Conservation (phyloP, 768 basidiomycete genomes). For the Hypholoma fasciculare region DNA sequence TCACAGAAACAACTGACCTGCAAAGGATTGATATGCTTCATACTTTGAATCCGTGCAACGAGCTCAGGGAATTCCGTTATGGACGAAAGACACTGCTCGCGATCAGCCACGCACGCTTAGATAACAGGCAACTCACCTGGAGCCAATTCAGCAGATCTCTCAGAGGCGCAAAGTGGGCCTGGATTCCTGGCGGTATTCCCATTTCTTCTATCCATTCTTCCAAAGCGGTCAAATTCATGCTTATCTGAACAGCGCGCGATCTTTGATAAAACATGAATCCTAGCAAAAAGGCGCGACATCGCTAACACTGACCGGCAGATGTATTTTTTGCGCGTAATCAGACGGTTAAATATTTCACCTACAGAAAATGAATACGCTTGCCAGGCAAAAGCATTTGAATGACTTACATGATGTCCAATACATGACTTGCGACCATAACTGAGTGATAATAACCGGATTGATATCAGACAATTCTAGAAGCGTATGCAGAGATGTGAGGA, state of each 20-base stretch:
- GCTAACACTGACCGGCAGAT: constrained; percentile 67
- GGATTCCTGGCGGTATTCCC: constrained; percentile 77
- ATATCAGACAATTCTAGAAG: constrained; percentile 84
- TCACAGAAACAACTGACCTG: constrained; percentile 52
- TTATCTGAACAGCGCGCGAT: constrained; percentile 86
- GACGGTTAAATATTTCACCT: constrained; percentile 87
- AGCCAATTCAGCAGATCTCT: constrained; percentile 85
- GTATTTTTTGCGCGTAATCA: constrained; percentile 91
- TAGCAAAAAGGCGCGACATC: not conserved
- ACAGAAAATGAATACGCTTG: not conserved
- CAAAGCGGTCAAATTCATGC: constrained; percentile 78
- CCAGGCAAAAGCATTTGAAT: too few relatives aligned
- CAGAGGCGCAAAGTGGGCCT: constrained; percentile 80
- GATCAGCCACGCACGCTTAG: not conserved
- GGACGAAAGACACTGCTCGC: constrained; percentile 73
- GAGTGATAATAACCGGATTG: constrained; percentile 84
- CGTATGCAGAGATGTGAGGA: constrained; percentile 84
- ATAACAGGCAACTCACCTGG: constrained; percentile 48
- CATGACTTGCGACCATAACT: constrained; percentile 97
- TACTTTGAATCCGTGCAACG: constrained; percentile 85
- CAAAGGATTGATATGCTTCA: constrained; percentile 87
- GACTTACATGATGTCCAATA: constrained; percentile 90
- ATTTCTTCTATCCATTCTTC: constrained; percentile 92
- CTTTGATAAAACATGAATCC: constrained; percentile 29
- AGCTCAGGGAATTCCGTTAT: constrained; percentile 86